A percentile compares a stretch with the other conserved stretches of the same genome.
These are phyloP conservation scores for Lophiotrema nucula DNA, from an alignment of 495 filamentous ascomycete species.

Conservation along the genomic window DNA sequence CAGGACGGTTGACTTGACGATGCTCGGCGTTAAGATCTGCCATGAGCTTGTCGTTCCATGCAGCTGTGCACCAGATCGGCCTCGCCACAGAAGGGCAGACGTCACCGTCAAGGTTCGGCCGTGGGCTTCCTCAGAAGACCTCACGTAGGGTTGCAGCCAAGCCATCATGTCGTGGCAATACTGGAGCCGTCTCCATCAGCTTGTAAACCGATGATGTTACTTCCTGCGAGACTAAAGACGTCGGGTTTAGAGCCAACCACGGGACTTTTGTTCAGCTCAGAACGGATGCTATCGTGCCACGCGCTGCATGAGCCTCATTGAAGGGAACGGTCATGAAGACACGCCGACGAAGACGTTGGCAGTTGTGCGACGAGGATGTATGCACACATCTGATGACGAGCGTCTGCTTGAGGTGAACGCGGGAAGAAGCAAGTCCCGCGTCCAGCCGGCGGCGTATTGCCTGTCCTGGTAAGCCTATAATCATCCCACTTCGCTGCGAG, in stretches of 20 bases:
- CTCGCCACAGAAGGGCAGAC: conserved; percentile 18
- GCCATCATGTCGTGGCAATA: not conserved
- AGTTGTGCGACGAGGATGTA: no score
- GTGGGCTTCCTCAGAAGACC: no score
- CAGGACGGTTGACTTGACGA: conserved; percentile 4
- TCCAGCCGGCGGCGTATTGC: conserved; percentile 7
- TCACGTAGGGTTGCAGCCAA: conserved; percentile 4
- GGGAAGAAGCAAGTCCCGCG: conserved; percentile 9
- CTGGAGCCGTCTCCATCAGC: not conserved
- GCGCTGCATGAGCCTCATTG: conserved; percentile 1
- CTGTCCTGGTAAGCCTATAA: not conserved
- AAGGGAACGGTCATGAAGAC: not conserved
- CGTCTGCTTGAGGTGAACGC: conserved; percentile 13
- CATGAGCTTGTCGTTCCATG: conserved; percentile 17
- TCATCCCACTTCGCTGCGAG: conserved; percentile 17
- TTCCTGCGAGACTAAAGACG: no score
- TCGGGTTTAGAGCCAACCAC: not conserved
- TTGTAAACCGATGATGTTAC: not conserved
- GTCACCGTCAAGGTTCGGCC: conserved; percentile 7
- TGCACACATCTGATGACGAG: conserved; percentile 17
- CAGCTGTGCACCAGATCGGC: conserved; percentile 2
- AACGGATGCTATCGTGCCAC: no score
- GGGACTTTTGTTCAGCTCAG: not conserved
- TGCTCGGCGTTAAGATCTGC: conserved; percentile 9
- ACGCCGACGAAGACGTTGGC: no score